Percentiles rank a stretch among this genome's conserved stretches.
phyloP scores from a whole-genome alignment of 257 asterid genomes.

The Ocimum tenuiflorum region DNA sequence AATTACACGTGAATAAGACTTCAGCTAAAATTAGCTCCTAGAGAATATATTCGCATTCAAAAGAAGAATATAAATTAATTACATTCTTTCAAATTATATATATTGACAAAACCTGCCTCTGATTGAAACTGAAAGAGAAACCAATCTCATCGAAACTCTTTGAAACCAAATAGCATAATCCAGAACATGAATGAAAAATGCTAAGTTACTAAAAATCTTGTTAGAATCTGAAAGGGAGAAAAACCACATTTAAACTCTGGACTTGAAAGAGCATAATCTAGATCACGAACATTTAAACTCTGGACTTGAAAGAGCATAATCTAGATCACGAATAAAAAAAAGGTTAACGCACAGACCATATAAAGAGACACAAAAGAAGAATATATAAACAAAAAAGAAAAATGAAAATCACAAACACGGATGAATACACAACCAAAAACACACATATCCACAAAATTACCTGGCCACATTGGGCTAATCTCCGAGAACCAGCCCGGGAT shows the following conservation, averaged over 20 bases:
- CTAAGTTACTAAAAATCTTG: background rate
- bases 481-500: slow-evolving; percentile 97
- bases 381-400: background rate
- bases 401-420: background rate
- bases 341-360: background rate
- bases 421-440: background rate
- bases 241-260: no score
- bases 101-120: background rate
- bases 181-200: background rate
- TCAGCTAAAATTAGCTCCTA: slow-evolving; percentile 9
- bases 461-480: slow-evolving; percentile 97
- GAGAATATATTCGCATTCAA: background rate
- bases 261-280: no score
- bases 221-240: no score
- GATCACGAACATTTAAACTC: no score
- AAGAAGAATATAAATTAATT: background rate
- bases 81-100: background rate
- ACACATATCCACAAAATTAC: slow-evolving; percentile 27
- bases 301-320: background rate
- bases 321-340: background rate
- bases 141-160: background rate
- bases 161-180: background rate
- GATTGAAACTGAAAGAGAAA: background rate
- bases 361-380: background rate
- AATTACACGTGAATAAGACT: background rate